Conservation (phyloP, 495 filamentous ascomycete species). For the Beverwykella pulmonaria region DNA sequence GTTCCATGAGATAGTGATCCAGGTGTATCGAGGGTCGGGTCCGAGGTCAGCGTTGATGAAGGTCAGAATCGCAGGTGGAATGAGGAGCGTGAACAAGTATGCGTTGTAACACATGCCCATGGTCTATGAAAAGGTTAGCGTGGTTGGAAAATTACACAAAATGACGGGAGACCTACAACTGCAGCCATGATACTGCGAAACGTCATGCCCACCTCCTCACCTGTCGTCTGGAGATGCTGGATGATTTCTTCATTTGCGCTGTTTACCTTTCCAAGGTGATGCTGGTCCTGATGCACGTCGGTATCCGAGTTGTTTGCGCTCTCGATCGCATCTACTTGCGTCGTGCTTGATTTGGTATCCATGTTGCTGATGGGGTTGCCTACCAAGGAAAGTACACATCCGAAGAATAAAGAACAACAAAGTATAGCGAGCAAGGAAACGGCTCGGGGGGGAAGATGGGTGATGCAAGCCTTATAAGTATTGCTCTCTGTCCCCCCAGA, state of each 20-base stretch:
- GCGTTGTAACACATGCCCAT: slow-evolving; percentile 39
- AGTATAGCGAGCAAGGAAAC: neutral
- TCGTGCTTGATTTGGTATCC: slow-evolving; percentile 3
- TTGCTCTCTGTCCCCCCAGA: neutral
- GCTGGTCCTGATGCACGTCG: slow-evolving; percentile 1
- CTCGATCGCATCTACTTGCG: slow-evolving; percentile 29
- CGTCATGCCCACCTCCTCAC: slow-evolving; percentile 37
- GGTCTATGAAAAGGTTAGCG: slow-evolving; percentile 3
- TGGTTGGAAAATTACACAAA: neutral
- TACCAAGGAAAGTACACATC: neutral
- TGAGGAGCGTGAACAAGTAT: slow-evolving; percentile 35
- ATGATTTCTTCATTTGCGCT: slow-evolving; percentile 34
- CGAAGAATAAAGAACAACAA: neutral
- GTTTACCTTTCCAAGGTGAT: neutral
- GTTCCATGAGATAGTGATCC: slow-evolving; percentile 39
- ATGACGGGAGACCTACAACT: slow-evolving; percentile 11
- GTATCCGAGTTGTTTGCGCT: slow-evolving; percentile 12
- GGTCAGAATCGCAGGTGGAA: slow-evolving; percentile 32
- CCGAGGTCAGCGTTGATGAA: slow-evolving; percentile 37
- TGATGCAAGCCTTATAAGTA: neutral
- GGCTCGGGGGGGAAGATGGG: neutral
- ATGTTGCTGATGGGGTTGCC: neutral
- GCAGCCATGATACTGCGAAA: slow-evolving; percentile 31
- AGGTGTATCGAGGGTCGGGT: slow-evolving; percentile 35
- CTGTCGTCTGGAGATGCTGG: slow-evolving; percentile 27